Base-by-base conservation (phyloP, 257 asterid genomes). In the Salvia rosmarinus region DNA sequence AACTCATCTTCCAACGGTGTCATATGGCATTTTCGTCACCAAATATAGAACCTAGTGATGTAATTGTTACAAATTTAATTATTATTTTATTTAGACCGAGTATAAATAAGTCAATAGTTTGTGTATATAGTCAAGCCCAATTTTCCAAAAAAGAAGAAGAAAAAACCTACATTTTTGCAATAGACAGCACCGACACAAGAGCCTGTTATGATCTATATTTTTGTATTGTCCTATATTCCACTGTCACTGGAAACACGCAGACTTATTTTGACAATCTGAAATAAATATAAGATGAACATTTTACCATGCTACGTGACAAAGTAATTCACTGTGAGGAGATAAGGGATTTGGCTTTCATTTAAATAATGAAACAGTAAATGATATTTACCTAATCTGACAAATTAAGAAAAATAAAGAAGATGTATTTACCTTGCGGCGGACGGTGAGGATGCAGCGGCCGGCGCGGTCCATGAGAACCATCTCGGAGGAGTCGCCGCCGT, bases 381-480 rank as follows among this genome's bases (percentile, higher is more conserved):
- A 0, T 46, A 13, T 14, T 46, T 14, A 13, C 19, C 19, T 46
- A 32, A 2, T 32, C 8, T 46, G 13, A 44, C 0, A 44, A 11
- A 3, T 32, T 32, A 46, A 14, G 20, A 4, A 46, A 14, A n/a
- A n/a, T 4, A n/a, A 5, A 5, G 5, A 2, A 7, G 2, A 32
- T 32, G 4, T 32, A 32, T 32, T 47, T 50, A 88, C 96, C 97
- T 90, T 88, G 49, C 91, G 87, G 23, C 90, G 95, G 65, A 90
- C 87, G n/a, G 96, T 85, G 75, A 88, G 88, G 71, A 88, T 84
- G 82, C 92, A 87, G 9, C 84, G 77, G 0, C 96, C 97, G 44
- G 80, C 66, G 32, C 89, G 76, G 67, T 90, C 92, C 97, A 88
- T 86, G 67, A 90, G 96, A 10, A 86, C 96, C 75, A 84, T 71